Evolutionary conservation across 106 monocot genomes (phyloP), one percentile per base, ranked within the genome.

Genomic region (Cymbidium sinense): DNA sequence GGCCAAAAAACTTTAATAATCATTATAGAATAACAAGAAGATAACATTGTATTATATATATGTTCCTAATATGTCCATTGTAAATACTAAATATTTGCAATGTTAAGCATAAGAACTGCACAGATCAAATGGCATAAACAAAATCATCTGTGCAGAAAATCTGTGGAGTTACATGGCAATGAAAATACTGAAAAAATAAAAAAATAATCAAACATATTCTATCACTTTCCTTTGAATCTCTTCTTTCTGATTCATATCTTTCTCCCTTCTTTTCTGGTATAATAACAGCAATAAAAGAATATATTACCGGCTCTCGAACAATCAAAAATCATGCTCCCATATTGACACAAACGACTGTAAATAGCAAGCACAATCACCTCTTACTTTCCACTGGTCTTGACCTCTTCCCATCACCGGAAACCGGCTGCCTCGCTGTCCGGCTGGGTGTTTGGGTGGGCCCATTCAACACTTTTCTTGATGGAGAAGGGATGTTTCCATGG

Each of bases 401-500:
- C 43, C 28, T 37, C 29, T 74, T 74, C 25, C 36, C 71, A 34
- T 69, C 77, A 77, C 78, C 50, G 0, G 67, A 62, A 61, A 27
- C 43, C 64, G 75, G 75, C 30, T 64, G 76, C 54, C 76, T 76
- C 9, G 33, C 33, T 0, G 28, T 72, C 20, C 77, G 70, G 44
- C 31, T 80, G 30, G 33, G 31, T 64, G 77, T 44, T 19, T 76
- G 70, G 41, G 47, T 51, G 44, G 78, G 13, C 7, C 75, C 76
- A 76, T 79, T 83, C 69, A 30, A 34, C 52, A 75, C 50, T 52
- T 78, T 85, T 51, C 78, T 33, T 31, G 77, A 77, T 72, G 84
- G 84, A 17, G 84, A 70, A 47, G 84, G 84, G n/a, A 79, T 55
- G 17, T 76, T 77, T 44, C 74, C 29, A 70, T 75, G 69, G 65